Base-by-base conservation (phyloP, 306 rosid species). In the Vigna nakashimae region DNA sequence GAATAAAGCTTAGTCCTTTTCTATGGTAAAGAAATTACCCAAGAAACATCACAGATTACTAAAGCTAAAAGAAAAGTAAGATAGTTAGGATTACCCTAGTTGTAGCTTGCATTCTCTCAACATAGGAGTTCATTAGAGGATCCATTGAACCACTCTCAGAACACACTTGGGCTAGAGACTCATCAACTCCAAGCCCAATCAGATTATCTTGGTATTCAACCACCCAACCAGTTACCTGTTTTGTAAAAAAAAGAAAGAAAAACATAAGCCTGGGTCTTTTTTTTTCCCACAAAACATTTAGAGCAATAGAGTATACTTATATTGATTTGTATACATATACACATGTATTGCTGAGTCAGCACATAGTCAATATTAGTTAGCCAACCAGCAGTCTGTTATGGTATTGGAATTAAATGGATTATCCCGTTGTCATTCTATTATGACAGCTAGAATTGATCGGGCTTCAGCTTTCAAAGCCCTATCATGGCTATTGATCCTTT, bases 121-220 rank as follows among this genome's bases (percentile, higher is more conserved):
- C 97, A 82, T 95, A 95, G 1, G 99, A 88, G 72, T 95, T 92
- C 99, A 95, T 91, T 32, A 95, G 91, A 72, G 99, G 98, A 82
- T 95, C 99, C 99, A 95, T 91, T 74, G 99, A 89, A 86, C 99
- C 99, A 80, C 99, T 89, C 88, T 95, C 99, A 34, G 98, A 92
- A 83, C 99, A 95, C 51, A 95, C 98, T 88, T 95, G 99, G 72
- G 99, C 96, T 55, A 95, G 85, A 80, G 97, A 84, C 66, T 92
- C 99, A 13, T 95, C 99, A 56, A 95, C 99, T 48, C 98, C 99
- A 16, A 92, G 93, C 71, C 92, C 98, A 83, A 95, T 88, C 78
- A 95, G 82, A 82, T 87, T 87, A 20, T 91, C 98, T 91, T 95
- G 99, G 89, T 87, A 92, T 87, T 95, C 99, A 80, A 92, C 97